phyloP scores from a whole-genome alignment of 345 rosid species.

The Citropsis articulata region DNA sequence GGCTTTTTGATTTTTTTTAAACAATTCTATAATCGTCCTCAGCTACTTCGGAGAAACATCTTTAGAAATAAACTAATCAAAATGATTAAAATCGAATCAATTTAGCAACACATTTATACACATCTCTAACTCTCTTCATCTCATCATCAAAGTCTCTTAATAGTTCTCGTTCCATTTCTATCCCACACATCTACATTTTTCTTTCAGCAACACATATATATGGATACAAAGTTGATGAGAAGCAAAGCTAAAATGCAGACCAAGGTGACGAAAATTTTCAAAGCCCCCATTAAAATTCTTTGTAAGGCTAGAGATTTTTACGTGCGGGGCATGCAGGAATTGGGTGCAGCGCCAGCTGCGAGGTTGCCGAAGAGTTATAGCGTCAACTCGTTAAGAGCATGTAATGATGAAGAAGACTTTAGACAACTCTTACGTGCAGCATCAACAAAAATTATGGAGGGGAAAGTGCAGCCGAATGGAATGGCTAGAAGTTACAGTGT shows the following conservation, averaged over 20 bases:
- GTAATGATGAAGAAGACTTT: conserved; percentile 16
- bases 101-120: background rate
- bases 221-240: conserved; percentile 13
- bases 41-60: conserved; percentile 20
- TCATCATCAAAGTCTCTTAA: background rate
- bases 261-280: conserved; percentile 22
- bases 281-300: conserved; percentile 30
- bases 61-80: no score
- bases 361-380: conserved; percentile 32
- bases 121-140: background rate
- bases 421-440: conserved; percentile 12
- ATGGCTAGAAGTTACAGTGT: conserved; percentile 41
- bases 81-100: background rate
- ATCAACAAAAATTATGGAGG: background rate
- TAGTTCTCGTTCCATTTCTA: background rate
- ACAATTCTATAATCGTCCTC: background rate
- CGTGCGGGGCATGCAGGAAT: conserved; percentile 28
- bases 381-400: conserved; percentile 17
- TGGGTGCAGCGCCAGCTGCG: conserved; percentile 2
- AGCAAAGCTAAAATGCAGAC: conserved; percentile 18
- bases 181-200: background rate
- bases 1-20: no score
- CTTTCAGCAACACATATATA: background rate
- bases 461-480: background rate
- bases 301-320: conserved; percentile 36